Percentiles rank a stretch among this genome's conserved stretches.
Conservation (phyloP, 768 basidiomycete genomes). For the Leccinum ochraceum region DNA sequence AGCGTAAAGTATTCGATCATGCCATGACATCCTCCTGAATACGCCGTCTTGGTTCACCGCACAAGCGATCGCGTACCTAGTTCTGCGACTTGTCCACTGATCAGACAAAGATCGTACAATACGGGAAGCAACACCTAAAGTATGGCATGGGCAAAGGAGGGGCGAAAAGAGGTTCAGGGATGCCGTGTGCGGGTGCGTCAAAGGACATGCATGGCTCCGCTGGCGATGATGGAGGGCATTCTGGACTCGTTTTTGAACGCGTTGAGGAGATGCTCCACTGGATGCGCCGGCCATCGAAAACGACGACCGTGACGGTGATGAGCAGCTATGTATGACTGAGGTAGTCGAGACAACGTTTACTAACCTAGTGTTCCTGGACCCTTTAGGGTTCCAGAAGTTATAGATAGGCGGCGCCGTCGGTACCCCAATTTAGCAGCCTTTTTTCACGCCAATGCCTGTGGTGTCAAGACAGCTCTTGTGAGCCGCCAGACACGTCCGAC, state of each 20-base stretch:
- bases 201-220: constrained; percentile 32
- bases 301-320: constrained; percentile 10
- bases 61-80: constrained; percentile 34
- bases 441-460: too few species aligned
- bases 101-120: constrained; percentile 55
- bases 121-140: constrained; percentile 60
- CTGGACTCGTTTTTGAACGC: constrained; percentile 35
- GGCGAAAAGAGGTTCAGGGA: constrained; percentile 18
- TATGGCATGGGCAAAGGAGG: neutral
- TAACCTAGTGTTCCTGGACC: too few species aligned
- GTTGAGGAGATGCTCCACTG: constrained; percentile 56
- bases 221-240: constrained; percentile 18
- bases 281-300: constrained; percentile 55
- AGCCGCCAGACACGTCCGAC: too few species aligned
- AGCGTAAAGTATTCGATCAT: constrained; percentile 61
- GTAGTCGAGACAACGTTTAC: too few species aligned
- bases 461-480: too few species aligned
- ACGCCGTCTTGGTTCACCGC: too few species aligned
- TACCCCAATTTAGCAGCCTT: too few species aligned
- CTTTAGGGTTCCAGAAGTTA: too few species aligned
- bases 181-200: constrained; percentile 54
- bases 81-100: constrained; percentile 33
- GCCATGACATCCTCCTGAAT: constrained; percentile 28
- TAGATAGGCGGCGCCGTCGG: too few species aligned
- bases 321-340: too few species aligned